Evolutionary conservation across 1,139 yeast genomes (phyloP), one percentile per base, ranked within the genome.

Genomic region (Geotrichum carabidarum): DNA sequence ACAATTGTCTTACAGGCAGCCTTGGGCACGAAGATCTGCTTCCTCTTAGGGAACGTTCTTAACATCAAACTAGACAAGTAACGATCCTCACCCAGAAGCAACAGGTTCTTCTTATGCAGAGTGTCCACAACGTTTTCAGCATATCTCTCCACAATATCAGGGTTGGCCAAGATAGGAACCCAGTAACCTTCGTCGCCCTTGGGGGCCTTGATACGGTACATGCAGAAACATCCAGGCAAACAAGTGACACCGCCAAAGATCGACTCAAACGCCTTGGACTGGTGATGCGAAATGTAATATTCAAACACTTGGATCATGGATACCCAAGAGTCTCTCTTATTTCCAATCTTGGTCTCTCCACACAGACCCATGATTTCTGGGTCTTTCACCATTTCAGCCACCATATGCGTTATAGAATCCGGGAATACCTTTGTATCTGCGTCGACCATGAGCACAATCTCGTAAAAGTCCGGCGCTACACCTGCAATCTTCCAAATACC

Each of bases 171-270:
- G 59, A 93, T 88, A 11, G 99, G 99, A 40, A 93, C 96, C 97
- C 98, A 91, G 71, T 79, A 88, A 1, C 97, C 98, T 61, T 87
- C 88, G 22, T 78, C 69, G 6, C 95, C 95, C 71, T 90, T 93
- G 43, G 98, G 97, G 0, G 96, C 79, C 71, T 93, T 93, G 69
- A 93, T 87, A 63, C 98, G 80, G 68, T 93, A 93, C 87, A 91
- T 89, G 63, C 91, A 86, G 78, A 93, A 93, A 77, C 99, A 93
- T 38, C 99, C 99, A 0, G 99, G 99, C 59, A 93, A 79, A 79
- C 99, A 93, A 0, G 98, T 91, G 12, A 93, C 99, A 66, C 95
- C 89, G 57, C 98, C 98, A 70, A 93, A 93, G 2, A 87, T 91
- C 14, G 96, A 86, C 71, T 93, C 99, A 71, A 93, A 93, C 0